Percentiles rank a stretch among this genome's conserved stretches.
Conservation (phyloP, 768 basidiomycete species). For the Russula brevipes region DNA sequence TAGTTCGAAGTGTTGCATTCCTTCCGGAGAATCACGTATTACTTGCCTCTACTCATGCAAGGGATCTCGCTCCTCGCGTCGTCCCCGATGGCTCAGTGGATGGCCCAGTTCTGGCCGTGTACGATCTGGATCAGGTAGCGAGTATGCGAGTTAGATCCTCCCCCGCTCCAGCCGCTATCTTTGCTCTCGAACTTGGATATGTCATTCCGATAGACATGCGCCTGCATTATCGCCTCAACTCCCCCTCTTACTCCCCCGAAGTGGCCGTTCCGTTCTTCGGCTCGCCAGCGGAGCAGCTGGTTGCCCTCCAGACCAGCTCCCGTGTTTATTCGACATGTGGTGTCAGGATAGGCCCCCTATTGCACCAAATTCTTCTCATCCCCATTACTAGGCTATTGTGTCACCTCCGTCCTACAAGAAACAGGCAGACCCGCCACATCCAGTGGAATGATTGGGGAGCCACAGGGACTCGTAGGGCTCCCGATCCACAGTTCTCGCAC, state of each 20-base stretch:
- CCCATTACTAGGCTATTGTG: not conserved
- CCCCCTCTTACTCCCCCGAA: conserved; percentile 1
- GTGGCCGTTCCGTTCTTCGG: conserved; percentile 10
- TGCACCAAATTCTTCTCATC: conserved; percentile 3
- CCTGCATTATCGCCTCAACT: conserved; percentile 1
- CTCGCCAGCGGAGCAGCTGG: not conserved
- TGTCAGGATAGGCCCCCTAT: not conserved
- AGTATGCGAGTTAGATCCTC: not conserved
- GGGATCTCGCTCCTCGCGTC: not conserved
- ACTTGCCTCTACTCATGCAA: not conserved
- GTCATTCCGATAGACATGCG: not conserved
- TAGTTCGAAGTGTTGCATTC: not conserved
- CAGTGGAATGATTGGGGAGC: conserved; percentile 11
- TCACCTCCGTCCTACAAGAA: not conserved
- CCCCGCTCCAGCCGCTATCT: not conserved
- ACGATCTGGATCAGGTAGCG: not conserved
- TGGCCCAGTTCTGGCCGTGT: not conserved
- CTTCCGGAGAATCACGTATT: conserved; percentile 6
- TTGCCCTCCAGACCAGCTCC: conserved; percentile 1
- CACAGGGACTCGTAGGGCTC: not conserved
- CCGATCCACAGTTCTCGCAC: not conserved
- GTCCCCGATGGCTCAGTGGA: not conserved
- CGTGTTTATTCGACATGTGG: not conserved
- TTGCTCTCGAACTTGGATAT: conserved; percentile 10
- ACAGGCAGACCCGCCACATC: not conserved